Evolutionary conservation across 169 alveolate genomes (phyloP).

Genomic region (Eimeria sp.): DNA sequence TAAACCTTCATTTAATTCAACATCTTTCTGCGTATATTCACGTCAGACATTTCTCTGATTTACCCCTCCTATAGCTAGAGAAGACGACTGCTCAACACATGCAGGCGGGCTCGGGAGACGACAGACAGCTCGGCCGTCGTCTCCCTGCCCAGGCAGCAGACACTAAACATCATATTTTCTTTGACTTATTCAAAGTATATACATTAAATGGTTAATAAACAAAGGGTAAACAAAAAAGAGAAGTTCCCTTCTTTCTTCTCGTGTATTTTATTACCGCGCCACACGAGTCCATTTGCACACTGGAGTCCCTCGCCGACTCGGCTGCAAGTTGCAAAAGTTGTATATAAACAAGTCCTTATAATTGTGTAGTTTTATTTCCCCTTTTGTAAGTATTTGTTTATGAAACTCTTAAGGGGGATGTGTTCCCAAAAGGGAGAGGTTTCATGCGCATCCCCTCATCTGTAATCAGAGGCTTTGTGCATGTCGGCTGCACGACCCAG

Average conservation of each 20-base stretch:
- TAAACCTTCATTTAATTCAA: neutral
- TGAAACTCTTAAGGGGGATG: neutral
- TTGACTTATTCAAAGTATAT: neutral
- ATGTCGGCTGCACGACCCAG: neutral
- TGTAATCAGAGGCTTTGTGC: neutral
- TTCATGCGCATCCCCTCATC: neutral
- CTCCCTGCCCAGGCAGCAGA: constrained; percentile 44
- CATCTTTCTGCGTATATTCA: neutral
- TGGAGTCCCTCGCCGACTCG: neutral
- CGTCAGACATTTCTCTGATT: neutral
- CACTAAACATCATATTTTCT: neutral
- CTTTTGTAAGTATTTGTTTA: too few relatives aligned
- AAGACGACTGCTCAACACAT: neutral
- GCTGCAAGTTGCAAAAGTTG: neutral
- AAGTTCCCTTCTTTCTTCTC: neutral
- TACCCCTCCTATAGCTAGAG: neutral
- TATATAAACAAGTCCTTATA: neutral
- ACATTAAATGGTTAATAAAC: neutral
- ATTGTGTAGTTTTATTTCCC: neutral
- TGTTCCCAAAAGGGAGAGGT: neutral
- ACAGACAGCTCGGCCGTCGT: constrained; percentile 6
- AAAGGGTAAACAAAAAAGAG: neutral
- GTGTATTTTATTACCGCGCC: too few relatives aligned
- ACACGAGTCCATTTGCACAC: too few relatives aligned
- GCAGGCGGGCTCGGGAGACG: constrained; percentile 2